Conservation (phyloP, 345 rosid species). For the Atalantia buxifolia region DNA sequence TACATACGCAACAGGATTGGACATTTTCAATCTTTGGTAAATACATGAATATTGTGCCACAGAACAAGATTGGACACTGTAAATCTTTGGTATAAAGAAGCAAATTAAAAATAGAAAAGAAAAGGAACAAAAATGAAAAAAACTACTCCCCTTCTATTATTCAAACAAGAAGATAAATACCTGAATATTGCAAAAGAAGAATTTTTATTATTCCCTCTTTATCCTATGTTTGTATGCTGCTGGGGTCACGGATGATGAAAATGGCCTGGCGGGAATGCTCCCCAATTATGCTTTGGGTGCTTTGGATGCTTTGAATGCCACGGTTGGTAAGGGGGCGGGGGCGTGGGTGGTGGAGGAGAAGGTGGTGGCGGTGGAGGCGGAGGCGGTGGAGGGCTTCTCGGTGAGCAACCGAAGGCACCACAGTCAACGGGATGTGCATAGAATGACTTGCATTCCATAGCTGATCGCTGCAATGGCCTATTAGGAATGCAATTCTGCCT, state of each 20-base stretch:
- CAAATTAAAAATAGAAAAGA: neutral
- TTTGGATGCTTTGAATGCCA: too few relatives aligned
- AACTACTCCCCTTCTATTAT: neutral
- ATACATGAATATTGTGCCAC: neutral
- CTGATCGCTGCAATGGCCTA: conserved; percentile 63
- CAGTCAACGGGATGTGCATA: conserved; percentile 55
- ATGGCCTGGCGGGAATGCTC: neutral
- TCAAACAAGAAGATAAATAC: neutral
- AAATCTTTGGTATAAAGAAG: neutral
- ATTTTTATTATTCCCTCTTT: neutral
- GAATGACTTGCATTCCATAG: conserved; percentile 50
- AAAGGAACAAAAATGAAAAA: too few relatives aligned
- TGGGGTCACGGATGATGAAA: conserved; percentile 14
- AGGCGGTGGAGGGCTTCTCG: conserved; percentile 24
- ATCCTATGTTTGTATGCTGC: neutral
- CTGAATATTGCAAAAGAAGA: neutral
- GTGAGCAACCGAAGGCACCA: conserved; percentile 49
- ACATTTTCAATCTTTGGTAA: neutral
- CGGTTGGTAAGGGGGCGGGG: neutral
- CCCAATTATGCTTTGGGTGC: neutral
- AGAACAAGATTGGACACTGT: neutral
- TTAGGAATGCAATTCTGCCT: conserved; percentile 56
- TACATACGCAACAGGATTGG: neutral
- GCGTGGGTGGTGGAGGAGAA: conserved; percentile 8
- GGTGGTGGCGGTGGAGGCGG: conserved; percentile 8